These are phyloP conservation scores for Vanderwaltozyma verrucispora DNA, from an alignment of 805 yeast genomes.

Conservation along the genomic window DNA sequence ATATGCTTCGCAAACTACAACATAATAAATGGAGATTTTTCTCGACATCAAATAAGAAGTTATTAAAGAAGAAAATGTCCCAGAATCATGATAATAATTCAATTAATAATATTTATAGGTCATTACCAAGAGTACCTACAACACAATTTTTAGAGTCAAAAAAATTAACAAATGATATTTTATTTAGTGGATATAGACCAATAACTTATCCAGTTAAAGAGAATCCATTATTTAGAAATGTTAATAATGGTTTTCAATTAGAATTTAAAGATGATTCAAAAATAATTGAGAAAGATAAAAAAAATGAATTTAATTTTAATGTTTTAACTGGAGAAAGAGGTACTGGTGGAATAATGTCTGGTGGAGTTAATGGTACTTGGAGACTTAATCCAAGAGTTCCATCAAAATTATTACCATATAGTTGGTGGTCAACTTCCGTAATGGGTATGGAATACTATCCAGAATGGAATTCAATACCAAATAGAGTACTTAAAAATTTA, in stretches of 20 bases:
- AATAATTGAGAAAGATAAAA: background rate
- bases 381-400: constrained; percentile 20
- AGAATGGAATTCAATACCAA: constrained; percentile 25
- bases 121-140: constrained; percentile 26
- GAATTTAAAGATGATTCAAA: background rate
- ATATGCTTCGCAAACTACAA: background rate
- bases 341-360: constrained; percentile 23
- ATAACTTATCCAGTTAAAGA: constrained; percentile 25
- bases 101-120: background rate
- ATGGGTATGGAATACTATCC: constrained; percentile 26
- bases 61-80: background rate
- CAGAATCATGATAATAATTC: background rate
- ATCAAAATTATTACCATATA: constrained; percentile 14
- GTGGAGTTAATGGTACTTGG: constrained; percentile 27
- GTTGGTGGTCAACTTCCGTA: constrained; percentile 21
- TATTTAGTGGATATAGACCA: constrained; percentile 27
- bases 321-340: constrained; percentile 19
- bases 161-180: constrained; percentile 21
- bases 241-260: constrained; percentile 2
- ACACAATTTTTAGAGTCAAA: constrained; percentile 23
- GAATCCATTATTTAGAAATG: constrained; percentile 22
- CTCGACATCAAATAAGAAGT: background rate
- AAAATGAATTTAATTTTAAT: constrained; percentile 1
- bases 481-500: constrained; percentile 13
- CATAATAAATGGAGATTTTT: background rate